Percentiles rank a stretch among this genome's conserved stretches.
These are phyloP conservation scores for Alternaria dauci DNA, from an alignment of 2,329 filamentous ascomycete genomes.

Conservation along the genomic window DNA sequence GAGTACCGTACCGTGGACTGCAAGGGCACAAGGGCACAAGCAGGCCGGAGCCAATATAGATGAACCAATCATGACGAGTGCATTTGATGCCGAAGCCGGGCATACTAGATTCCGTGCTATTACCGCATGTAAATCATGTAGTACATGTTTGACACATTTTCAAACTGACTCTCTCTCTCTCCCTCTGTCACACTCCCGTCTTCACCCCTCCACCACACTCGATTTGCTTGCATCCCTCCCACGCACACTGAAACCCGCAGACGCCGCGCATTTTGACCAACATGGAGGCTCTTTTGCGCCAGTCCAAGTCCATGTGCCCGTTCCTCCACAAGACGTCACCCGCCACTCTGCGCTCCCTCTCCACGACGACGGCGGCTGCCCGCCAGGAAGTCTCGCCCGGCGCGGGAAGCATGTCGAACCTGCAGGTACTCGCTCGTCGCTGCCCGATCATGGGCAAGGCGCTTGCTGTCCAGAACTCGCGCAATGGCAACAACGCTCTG, in stretches of 20 bases:
- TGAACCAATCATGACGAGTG: constrained; percentile 33
- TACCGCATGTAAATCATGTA: constrained; percentile 16
- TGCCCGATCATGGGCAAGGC: constrained; percentile 99
- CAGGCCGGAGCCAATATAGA: constrained; percentile 5
- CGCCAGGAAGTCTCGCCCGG: constrained; percentile 74
- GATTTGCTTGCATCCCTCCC: background rate
- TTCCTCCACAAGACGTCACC: constrained; percentile 96
- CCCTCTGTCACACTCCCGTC: background rate
- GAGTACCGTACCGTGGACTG: constrained; percentile 22
- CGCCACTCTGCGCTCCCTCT: constrained; percentile 88
- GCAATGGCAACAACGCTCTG: constrained; percentile 56
- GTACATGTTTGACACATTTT: constrained; percentile 24
- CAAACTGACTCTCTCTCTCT: constrained; percentile 11
- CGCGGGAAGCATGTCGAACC: constrained; percentile 94
- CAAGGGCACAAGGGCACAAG: constrained; percentile 30
- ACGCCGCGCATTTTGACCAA: constrained; percentile 32
- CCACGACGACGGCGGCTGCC: constrained; percentile 72
- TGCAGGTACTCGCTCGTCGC: constrained; percentile 91
- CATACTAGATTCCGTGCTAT: constrained; percentile 30
- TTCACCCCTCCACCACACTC: constrained; percentile 1
- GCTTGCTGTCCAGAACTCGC: constrained; percentile 78
- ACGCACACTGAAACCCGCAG: background rate
- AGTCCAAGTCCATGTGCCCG: constrained; percentile 96
- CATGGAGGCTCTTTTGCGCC: constrained; percentile 95
- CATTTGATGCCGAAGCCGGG: constrained; percentile 40